Conservation (phyloP, 345 rosid genomes). For the Populus nigra region DNA sequence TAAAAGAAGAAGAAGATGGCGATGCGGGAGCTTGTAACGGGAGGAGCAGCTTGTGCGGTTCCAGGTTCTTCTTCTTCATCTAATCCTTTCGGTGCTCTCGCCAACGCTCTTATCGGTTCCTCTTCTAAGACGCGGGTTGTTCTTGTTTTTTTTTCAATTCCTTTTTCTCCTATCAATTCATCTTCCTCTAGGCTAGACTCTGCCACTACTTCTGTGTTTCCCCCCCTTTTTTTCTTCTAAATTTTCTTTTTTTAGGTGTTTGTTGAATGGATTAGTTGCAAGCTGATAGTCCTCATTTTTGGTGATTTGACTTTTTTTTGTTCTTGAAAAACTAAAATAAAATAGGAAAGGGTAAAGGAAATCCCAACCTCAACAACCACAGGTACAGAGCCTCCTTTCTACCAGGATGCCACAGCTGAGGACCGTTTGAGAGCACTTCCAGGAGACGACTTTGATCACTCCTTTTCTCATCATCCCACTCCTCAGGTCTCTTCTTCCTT, state of each 20-base stretch:
- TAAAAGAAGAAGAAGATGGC: constrained; percentile 48
- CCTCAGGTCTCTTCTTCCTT: constrained; percentile 50
- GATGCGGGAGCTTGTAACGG: constrained; percentile 90
- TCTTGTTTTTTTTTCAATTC: not conserved
- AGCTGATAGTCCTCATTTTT: not conserved
- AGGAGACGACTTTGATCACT: constrained; percentile 75
- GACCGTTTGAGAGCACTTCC: constrained; percentile 65
- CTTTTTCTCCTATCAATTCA: not conserved
- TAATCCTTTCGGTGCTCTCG: constrained; percentile 88
- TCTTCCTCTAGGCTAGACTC: not conserved
- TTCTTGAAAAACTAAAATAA: not conserved
- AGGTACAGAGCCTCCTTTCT: constrained; percentile 48
- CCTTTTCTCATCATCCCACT: constrained; percentile 42
- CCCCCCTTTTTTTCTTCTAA: not conserved
- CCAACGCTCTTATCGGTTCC: constrained; percentile 85
- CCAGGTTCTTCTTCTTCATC: constrained; percentile 91
- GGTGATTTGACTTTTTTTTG: not conserved
- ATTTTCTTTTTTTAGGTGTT: not conserved
- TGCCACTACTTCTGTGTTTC: not conserved
- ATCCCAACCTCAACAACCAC: constrained; percentile 56
- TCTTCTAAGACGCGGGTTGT: constrained; percentile 87
- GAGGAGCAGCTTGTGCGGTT: constrained; percentile 94
- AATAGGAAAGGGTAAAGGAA: constrained; percentile 84
- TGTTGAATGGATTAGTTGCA: not conserved
- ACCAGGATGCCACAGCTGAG: constrained; percentile 29